phyloP scores from a whole-genome alignment of 2,329 filamentous ascomycete genomes.

The Ambrosiella xylebori region DNA sequence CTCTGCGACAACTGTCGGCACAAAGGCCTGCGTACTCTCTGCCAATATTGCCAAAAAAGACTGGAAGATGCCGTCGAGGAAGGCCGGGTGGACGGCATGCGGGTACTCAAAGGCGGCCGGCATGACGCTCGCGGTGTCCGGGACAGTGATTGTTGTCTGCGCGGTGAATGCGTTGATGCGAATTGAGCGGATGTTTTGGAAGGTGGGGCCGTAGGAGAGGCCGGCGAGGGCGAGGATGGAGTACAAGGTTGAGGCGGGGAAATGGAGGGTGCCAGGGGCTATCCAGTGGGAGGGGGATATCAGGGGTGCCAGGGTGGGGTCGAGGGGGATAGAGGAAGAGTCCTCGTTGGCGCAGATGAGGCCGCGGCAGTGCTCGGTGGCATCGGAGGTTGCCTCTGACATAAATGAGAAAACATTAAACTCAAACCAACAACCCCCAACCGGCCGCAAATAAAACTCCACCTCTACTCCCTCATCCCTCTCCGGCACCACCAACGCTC shows the following conservation, averaged over 20 bases:
- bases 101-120: constrained; percentile 34
- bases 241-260: constrained; percentile 19
- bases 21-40: neutral
- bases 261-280: too few species aligned
- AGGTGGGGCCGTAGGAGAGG: constrained; percentile 32
- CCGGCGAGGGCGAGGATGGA: constrained; percentile 31
- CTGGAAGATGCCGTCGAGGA: constrained; percentile 39
- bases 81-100: constrained; percentile 38
- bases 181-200: constrained; percentile 28
- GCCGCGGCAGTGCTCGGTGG: too few species aligned
- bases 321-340: too few species aligned
- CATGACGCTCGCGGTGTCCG: constrained; percentile 35
- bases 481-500: neutral
- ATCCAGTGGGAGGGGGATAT: too few species aligned
- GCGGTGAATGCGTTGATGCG: constrained; percentile 20
- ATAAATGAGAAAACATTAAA: too few species aligned
- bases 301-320: too few species aligned
- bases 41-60: constrained; percentile 24
- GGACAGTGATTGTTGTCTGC: constrained; percentile 24
- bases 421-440: too few species aligned
- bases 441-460: too few species aligned
- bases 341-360: too few species aligned
- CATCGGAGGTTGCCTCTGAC: too few species aligned
- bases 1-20: neutral
- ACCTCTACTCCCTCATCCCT: too few species aligned